Base-by-base conservation (phyloP, 139 green algal species). In the Volvox reticuliferus region DNA sequence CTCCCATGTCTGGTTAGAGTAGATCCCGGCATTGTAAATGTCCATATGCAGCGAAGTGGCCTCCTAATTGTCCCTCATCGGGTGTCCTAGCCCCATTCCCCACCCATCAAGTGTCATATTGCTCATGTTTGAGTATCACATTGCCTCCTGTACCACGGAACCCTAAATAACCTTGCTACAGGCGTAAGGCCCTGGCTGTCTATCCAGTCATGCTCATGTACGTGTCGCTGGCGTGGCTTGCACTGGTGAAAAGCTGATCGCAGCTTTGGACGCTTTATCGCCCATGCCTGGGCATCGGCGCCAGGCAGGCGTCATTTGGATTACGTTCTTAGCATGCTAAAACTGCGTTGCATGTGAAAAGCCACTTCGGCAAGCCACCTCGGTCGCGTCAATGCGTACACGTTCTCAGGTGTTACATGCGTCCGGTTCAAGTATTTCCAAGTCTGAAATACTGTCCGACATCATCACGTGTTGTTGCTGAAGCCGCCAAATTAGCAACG, bases 201-300 rank as follows among this genome's bases (percentile, higher is more conserved):
- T 99, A 99, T 92, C 98, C 98, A 1, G 94, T 99, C 21, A 92
- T 98, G 88, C 94, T 99, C 65, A 93, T 99, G 88, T 99, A 99
- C 79, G 90, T 95, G 0, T 96, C 92, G 13, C 93, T 99, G 33
- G 96, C 94, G 32, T 99, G 97, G 97, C 92, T 99, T 71, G 95
- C 96, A 19, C 86, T 98, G n/a, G 95, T 98, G 35, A 98, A 96
- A 94, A 89, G 91, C 2, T 94, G 89, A 92, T 65, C 18, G 12
- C 79, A 73, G 65, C 65, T 28, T 55, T 55, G 44, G 9, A 55
- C 5, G 5, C 9, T 55, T 9, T 55, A 9, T 55, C 44, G 44
- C 9, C 44, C 5, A 55, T 55, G 44, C 44, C 44, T 55, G 44
- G 44, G 44, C 44, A 9, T 55, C 44, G 44, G 44, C n/a, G n/a